Conservation (phyloP, 108 stramenopile species). For the Poteriospumella lacustris region DNA sequence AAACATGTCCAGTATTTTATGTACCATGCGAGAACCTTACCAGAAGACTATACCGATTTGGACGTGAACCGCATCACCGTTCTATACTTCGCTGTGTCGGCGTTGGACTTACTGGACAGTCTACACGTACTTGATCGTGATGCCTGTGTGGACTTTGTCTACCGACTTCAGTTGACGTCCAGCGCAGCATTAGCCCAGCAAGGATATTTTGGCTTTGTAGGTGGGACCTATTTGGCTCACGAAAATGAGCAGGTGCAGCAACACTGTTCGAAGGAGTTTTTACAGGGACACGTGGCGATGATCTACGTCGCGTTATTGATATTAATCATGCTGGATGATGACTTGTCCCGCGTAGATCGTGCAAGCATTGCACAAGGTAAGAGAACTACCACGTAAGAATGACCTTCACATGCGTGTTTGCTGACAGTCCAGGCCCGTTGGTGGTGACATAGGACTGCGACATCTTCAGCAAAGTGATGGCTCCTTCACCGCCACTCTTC, state of each 20-base stretch:
- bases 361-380: neutral
- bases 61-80: slow-evolving; percentile 8
- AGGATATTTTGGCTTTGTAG: slow-evolving; percentile 11
- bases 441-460: too few relatives aligned
- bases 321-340: slow-evolving; percentile 12
- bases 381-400: too few relatives aligned
- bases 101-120: slow-evolving; percentile 4
- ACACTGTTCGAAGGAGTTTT: neutral
- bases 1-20: neutral
- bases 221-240: neutral
- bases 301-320: neutral
- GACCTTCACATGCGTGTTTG: too few relatives aligned
- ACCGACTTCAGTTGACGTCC: neutral
- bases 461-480: slow-evolving; percentile 43
- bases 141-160: neutral
- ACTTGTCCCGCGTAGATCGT: neutral
- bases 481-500: slow-evolving; percentile 40
- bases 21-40: neutral
- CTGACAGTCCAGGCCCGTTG: too few relatives aligned
- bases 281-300: slow-evolving; percentile 21
- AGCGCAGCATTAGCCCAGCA: neutral
- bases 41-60: neutral
- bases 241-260: neutral
- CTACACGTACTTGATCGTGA: neutral
- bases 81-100: slow-evolving; percentile 3